phyloP scores from a whole-genome alignment of 1,139 yeast genomes.

The Blastobotrys malaysiensis region DNA sequence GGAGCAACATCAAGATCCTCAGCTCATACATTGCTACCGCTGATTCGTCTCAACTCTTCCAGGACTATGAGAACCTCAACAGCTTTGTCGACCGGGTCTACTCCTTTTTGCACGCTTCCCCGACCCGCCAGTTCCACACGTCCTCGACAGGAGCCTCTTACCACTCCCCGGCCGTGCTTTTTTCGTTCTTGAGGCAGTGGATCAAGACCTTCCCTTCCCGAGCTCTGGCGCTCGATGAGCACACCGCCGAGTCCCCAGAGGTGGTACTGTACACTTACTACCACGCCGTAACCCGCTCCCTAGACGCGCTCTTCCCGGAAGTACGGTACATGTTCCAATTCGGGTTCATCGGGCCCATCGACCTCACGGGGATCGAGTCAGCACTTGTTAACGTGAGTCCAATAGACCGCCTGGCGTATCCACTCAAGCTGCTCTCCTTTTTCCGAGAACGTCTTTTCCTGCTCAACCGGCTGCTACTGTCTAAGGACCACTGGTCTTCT shows the following conservation, averaged over 20 bases:
- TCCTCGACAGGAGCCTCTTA: constrained; percentile 18
- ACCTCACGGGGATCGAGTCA: constrained; percentile 27
- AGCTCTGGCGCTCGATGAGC: constrained; percentile 18
- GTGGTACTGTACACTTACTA: constrained; percentile 32
- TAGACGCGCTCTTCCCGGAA: constrained; percentile 38
- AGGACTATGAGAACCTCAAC: constrained; percentile 21
- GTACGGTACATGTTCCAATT: constrained; percentile 35
- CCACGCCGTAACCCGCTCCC: constrained; percentile 31
- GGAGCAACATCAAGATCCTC: constrained; percentile 8
- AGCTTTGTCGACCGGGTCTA: constrained; percentile 19
- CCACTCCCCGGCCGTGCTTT: constrained; percentile 25
- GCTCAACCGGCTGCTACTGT: constrained; percentile 29
- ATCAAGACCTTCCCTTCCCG: constrained; percentile 26
- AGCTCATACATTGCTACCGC: constrained; percentile 12
- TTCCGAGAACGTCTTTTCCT: constrained; percentile 32
- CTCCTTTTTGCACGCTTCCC: constrained; percentile 18
- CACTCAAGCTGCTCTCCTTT: constrained; percentile 31
- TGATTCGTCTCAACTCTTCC: constrained; percentile 11
- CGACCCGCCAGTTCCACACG: constrained; percentile 9
- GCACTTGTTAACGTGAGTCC: constrained; percentile 14
- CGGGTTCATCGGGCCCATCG: constrained; percentile 36
- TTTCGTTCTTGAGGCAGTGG: constrained; percentile 28
- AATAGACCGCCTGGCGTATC: constrained; percentile 27
- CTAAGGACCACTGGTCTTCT: constrained; percentile 29
- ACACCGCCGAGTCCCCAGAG: constrained; percentile 9